phyloP scores from a whole-genome alignment of 108 stramenopile genomes.

The Mediolabrus comicus region DNA sequence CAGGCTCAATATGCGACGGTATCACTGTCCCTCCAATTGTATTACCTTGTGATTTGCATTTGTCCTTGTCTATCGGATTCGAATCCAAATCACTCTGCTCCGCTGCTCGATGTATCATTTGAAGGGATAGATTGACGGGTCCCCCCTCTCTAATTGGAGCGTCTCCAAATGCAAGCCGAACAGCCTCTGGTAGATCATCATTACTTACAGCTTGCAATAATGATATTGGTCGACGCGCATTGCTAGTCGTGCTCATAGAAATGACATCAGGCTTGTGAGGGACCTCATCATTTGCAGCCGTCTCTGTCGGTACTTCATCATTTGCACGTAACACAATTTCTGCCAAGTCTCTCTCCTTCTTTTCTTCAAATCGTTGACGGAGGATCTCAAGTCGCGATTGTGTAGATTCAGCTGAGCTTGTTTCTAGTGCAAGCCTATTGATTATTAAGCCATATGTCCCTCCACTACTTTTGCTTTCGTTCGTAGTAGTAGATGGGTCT shows the following conservation, averaged over 20 bases:
- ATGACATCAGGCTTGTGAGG: not conserved
- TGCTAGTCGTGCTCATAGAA: not conserved
- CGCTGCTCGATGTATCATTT: constrained; percentile 65
- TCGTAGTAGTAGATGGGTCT: not conserved
- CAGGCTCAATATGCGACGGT: constrained; percentile 33
- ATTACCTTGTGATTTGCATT: not conserved
- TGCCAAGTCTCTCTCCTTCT: constrained; percentile 12
- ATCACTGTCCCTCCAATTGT: constrained; percentile 66
- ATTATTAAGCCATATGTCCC: constrained; percentile 84
- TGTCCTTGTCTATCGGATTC: no score
- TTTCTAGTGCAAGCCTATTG: constrained; percentile 60
- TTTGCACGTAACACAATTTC: constrained; percentile 25
- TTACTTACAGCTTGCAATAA: constrained; percentile 18
- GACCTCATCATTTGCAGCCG: not conserved
- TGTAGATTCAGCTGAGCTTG: constrained; percentile 26
- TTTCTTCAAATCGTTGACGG: constrained; percentile 32
- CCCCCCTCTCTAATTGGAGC: constrained; percentile 70
- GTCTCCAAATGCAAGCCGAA: constrained; percentile 62
- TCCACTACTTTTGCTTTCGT: constrained; percentile 9
- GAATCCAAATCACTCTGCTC: not conserved
- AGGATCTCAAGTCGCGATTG: constrained; percentile 22
- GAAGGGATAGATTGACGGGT: constrained; percentile 75
- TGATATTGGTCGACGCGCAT: constrained; percentile 23
- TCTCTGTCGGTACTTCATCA: constrained; percentile 21
- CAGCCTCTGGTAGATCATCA: constrained; percentile 40